Conservation (phyloP, 2,329 filamentous ascomycete species). For the Emericellopsis atlantica region DNA sequence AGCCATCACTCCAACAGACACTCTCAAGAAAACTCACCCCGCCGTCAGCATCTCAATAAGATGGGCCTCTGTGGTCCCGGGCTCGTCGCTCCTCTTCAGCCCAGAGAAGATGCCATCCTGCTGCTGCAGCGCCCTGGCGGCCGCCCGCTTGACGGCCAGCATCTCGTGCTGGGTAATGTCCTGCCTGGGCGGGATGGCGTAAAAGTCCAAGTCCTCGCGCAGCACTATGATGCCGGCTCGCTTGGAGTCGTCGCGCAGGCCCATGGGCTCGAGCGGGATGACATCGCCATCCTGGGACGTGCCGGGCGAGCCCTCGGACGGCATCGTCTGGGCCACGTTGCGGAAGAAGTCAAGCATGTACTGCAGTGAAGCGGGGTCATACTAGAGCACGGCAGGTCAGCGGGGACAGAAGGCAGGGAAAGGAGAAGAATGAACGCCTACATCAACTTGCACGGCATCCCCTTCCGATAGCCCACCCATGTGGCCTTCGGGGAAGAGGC, state of each 20-base stretch:
- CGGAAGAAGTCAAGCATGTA: slow-evolving; percentile 99
- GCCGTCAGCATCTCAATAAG: slow-evolving; percentile 98
- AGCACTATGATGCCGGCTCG: slow-evolving; percentile 96
- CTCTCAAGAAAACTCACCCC: slow-evolving; percentile 51
- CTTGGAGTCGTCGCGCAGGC: slow-evolving; percentile 60
- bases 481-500: slow-evolving; percentile 92
- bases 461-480: slow-evolving; percentile 87
- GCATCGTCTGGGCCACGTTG: slow-evolving; percentile 91
- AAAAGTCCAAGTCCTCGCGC: slow-evolving; percentile 93
- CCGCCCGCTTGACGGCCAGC: slow-evolving; percentile 91
- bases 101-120: slow-evolving; percentile 96
- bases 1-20: not conserved
- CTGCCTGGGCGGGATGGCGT: slow-evolving; percentile 76
- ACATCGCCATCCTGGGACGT: slow-evolving; percentile 49
- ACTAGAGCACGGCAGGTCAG: slow-evolving; percentile 41
- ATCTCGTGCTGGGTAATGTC: slow-evolving; percentile 83
- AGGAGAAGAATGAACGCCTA: slow-evolving; percentile 43
- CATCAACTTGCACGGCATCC: slow-evolving; percentile 94
- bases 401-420: not conserved
- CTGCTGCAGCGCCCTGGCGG: slow-evolving; percentile 70
- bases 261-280: slow-evolving; percentile 61
- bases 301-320: slow-evolving; percentile 56
- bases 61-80: slow-evolving; percentile 93
- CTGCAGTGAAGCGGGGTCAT: slow-evolving; percentile 88
- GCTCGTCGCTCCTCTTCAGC: slow-evolving; percentile 86